Base-by-base conservation (phyloP, 1,139 yeast species). In the Geotrichum aggregatum region DNA sequence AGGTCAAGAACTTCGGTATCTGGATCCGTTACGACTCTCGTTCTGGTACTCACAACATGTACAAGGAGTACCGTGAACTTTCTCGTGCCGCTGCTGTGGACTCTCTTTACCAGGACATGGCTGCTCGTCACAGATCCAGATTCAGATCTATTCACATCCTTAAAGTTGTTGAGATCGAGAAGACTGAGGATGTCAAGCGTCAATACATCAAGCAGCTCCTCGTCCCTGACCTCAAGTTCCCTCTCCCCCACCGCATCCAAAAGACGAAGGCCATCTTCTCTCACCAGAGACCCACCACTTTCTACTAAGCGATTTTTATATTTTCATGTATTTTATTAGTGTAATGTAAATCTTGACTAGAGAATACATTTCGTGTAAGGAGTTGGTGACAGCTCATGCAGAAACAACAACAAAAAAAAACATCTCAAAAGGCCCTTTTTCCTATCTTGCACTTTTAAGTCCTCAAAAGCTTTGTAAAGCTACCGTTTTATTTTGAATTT, bases 71-170 rank as follows among this genome's bases (percentile, higher is more conserved):
- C 94, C 91, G 98, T 80, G 98, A 92, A 72, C 95, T 91, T 69
- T 80, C 97, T 81, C 94, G 99, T 82, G 95, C 89, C 64, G 96
- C 89, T 76, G 98, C 98, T 69, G 98, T 92, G 74, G 96, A 87
- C 77, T 82, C 95, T 75, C 86, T 92, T 85, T 92, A 92, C 94
- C 92, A 87, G 78, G 98, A 94, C 79, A 87, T 92, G 85, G 99
- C 99, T 78, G 98, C 98, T 69, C 92, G 98, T 82, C 99, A 92
- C 95, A 89, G 98, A 86, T 94, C 98, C 74, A 89, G 99, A 84
- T 92, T 92, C 84, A 88, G 98, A 86, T 85, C 92, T 69, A 87
- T 92, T 78, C 98, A 92, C 88, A 88, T 73, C 59, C 73, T 73
- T 61, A 92, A 92, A 89, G 98, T 92, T 76, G 98, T 91, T 75